Evolutionary conservation across 331 rosid species (phyloP), one percentile per base, ranked within the genome.

Genomic region (Rosa hybrid): DNA sequence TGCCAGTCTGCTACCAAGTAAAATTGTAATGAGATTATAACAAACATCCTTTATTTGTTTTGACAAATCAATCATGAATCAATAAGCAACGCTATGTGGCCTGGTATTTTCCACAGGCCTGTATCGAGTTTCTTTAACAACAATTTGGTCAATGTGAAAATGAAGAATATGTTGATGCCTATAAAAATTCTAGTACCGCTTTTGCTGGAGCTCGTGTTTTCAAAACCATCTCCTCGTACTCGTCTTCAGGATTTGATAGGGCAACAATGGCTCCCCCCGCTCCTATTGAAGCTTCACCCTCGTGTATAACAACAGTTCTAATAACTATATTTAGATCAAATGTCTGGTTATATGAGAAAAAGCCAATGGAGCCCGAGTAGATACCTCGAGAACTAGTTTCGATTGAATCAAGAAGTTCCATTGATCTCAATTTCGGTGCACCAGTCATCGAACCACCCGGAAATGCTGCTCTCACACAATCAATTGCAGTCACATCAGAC

Each of bases 361-460:
- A 96, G 20, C 99, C 98, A 60, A 96, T 92, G 85, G 90, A 89
- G 1, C 99, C 99, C 0, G 99, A 96, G 90, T 96, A 96, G 74
- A 96, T 87, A 42, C 99, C 99, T 17, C 98, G 93, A 17, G 99
- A 86, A 84, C 98, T 77, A 71, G 78, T 81, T 77, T 96, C 99
- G 0, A 96, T 79, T 59, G 91, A 82, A 83, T 96, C 98, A 17
- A 96, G 95, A 83, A 96, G 84, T 76, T 96, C 99, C 94, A 96
- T 91, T 69, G 99, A 96, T 83, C 99, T 90, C 84, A 96, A 83
- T 92, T 96, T 96, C 1, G 99, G 98, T 44, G 99, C 98, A 56
- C 98, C 99, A 4, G 99, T 96, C 99, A 96, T 96, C 4, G 99
- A 96, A 80, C 99, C 98, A 53, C 99, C 98, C 0, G 99, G 98